These are phyloP conservation scores for Kwoniella bestiolae DNA, from an alignment of 768 basidiomycete species.

Conservation along the genomic window DNA sequence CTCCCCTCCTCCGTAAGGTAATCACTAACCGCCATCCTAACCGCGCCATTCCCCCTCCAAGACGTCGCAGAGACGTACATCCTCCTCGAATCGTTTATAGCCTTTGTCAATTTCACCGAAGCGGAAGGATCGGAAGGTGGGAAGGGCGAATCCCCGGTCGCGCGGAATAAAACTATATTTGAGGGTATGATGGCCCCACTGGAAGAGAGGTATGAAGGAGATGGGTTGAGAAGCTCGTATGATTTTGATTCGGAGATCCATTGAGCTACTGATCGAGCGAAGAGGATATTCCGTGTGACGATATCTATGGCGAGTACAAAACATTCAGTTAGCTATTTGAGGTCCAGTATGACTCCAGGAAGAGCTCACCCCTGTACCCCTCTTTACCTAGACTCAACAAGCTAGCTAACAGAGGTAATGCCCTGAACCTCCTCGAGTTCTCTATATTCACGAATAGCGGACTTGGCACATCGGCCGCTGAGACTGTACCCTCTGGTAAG, in stretches of 20 bases:
- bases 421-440: constrained; percentile 60
- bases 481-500: constrained; percentile 18
- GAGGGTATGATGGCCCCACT: constrained; percentile 45
- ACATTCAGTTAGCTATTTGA: too few relatives aligned
- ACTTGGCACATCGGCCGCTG: constrained; percentile 44
- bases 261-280: constrained; percentile 54
- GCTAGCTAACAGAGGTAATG: constrained; percentile 59
- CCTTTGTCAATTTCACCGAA: constrained; percentile 39
- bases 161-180: constrained; percentile 59
- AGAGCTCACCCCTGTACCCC: constrained; percentile 56
- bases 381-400: constrained; percentile 58
- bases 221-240: constrained; percentile 51
- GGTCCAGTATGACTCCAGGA: neutral
- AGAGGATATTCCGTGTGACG: constrained; percentile 57
- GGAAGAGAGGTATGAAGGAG: constrained; percentile 7
- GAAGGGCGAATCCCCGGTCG: constrained; percentile 26
- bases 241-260: constrained; percentile 44
- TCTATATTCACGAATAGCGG: constrained; percentile 60
- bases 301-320: too few relatives aligned
- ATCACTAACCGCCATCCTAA: constrained; percentile 59
- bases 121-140: constrained; percentile 30
- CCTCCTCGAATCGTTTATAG: constrained; percentile 57
- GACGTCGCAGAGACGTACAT: constrained; percentile 58
- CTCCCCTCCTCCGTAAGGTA: constrained; percentile 43
- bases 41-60: constrained; percentile 58